Base-by-base conservation (phyloP, 2,329 filamentous ascomycete genomes). In the Fusarium globosum region DNA sequence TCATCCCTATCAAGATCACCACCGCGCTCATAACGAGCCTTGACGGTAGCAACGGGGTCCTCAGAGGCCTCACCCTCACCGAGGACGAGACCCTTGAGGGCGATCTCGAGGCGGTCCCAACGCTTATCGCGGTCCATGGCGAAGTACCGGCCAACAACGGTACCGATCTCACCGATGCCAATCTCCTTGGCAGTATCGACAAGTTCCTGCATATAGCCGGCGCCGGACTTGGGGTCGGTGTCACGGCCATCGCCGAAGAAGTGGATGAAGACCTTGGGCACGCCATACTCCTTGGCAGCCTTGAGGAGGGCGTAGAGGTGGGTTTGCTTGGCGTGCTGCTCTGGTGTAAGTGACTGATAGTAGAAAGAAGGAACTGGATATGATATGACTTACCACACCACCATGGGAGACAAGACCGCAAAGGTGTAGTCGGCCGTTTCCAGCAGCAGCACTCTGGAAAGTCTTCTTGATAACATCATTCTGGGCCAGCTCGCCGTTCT, bases 91-190 rank as follows among this genome's bases (percentile, higher is more conserved):
- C 94, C 96, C 85, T 96, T 96, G 82, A 99, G 87, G 76, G 93
- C 96, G 77, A 97, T 79, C 87, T 98, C 94, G 76, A 97, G 88
- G 81, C 96, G 90, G 81, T 99, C 96, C 96, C 96, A 99, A 83
- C 96, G 91, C 94, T 98, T 98, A 84, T 99, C 96, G 77, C 96
- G 95, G 87, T 99, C 96, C 96, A 99, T 99, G 84, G 95, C 94
- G 84, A 94, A 99, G 91, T 98, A 99, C 77, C 96, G 92, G 69
- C 96, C 96, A 69, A 98, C 96, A 53, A 98, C 90, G 42, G 96
- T 98, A 38, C 94, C 96, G 74, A 99, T 90, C 84, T 98, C 89
- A 76, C 96, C 96, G 73, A 92, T 85, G 49, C 94, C 95, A 75
- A 97, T 89, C 83, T 98, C 94, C 85, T 96, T 91, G 74, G 90